Conservation (phyloP, 2,329 filamentous ascomycete genomes). For the Monilinia fructigena region DNA sequence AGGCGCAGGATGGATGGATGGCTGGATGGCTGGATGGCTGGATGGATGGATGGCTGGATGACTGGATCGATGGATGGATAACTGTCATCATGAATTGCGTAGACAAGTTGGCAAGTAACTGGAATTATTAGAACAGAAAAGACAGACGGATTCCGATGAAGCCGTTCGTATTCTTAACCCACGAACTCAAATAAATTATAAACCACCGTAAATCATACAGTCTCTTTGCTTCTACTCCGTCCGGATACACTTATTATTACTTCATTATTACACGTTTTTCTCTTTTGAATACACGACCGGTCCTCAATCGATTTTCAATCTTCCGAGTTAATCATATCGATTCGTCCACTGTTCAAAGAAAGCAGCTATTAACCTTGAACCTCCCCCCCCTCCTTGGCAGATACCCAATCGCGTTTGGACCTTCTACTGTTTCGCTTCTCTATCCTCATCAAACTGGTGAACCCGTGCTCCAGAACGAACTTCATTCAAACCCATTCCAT, state of each 20-base stretch:
- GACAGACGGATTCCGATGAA: slow-evolving; percentile 16
- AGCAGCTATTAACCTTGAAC: slow-evolving; percentile 11
- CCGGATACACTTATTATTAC: no score
- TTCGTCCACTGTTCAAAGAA: slow-evolving; percentile 12
- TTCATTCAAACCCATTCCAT: slow-evolving; percentile 1
- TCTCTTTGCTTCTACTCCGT: no score
- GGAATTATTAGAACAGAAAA: slow-evolving; percentile 9
- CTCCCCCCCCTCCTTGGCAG: slow-evolving; percentile 1
- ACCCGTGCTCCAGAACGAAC: slow-evolving; percentile 6
- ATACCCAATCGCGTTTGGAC: slow-evolving; percentile 23
- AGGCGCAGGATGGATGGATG: not conserved
- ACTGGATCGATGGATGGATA: no score
- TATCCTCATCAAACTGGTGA: not conserved
- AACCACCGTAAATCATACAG: no score
- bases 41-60: not conserved
- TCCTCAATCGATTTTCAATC: slow-evolving; percentile 1
- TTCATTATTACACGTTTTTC: not conserved
- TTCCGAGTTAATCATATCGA: not conserved
- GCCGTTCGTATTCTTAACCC: slow-evolving; percentile 15
- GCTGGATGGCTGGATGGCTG: no score
- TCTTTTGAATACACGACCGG: no score
- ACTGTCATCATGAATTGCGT: slow-evolving; percentile 17
- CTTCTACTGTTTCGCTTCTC: slow-evolving; percentile 21
- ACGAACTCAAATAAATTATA: not conserved
- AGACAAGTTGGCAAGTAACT: slow-evolving; percentile 6